These are phyloP conservation scores for Rutstroemia sp. DNA, from an alignment of 2,329 filamentous ascomycete species.

Conservation along the genomic window DNA sequence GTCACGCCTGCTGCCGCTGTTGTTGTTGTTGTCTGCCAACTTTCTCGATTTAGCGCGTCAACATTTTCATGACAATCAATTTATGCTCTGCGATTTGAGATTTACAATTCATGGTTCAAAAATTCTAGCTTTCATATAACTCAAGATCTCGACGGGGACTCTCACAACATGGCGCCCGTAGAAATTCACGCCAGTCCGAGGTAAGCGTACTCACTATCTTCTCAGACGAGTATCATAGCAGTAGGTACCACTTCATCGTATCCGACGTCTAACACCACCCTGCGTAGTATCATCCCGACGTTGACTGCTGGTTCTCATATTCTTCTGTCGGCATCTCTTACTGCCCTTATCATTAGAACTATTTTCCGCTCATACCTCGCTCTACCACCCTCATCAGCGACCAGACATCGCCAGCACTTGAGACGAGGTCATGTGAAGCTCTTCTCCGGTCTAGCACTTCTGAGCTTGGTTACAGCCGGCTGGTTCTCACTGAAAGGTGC, in stretches of 20 bases:
- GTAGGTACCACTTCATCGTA: neutral
- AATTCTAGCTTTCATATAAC: neutral
- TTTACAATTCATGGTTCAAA: too few species aligned
- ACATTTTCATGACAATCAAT: neutral
- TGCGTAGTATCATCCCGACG: constrained; percentile 12
- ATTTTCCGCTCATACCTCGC: constrained; percentile 26
- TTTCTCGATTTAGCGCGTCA: too few species aligned
- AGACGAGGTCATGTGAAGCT: constrained; percentile 28
- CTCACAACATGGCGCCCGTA: constrained; percentile 7
- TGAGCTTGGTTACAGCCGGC: constrained; percentile 38
- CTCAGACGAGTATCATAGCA: neutral
- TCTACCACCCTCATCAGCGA: constrained; percentile 32
- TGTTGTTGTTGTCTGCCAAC: neutral
- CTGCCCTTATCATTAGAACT: constrained; percentile 17
- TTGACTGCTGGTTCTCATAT: constrained; percentile 15
- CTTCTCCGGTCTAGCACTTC: constrained; percentile 38
- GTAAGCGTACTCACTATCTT: neutral
- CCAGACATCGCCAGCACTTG: constrained; percentile 27
- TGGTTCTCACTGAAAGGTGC: constrained; percentile 39
- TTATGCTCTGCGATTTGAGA: neutral
- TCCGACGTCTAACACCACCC: neutral
- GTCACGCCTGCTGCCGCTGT: neutral
- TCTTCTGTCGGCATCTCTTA: constrained; percentile 16
- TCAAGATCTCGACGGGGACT: neutral
- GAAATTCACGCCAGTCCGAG: constrained; percentile 7